phyloP scores from a whole-genome alignment of 495 filamentous ascomycete species.

The Aspergillus olivimuriae region DNA sequence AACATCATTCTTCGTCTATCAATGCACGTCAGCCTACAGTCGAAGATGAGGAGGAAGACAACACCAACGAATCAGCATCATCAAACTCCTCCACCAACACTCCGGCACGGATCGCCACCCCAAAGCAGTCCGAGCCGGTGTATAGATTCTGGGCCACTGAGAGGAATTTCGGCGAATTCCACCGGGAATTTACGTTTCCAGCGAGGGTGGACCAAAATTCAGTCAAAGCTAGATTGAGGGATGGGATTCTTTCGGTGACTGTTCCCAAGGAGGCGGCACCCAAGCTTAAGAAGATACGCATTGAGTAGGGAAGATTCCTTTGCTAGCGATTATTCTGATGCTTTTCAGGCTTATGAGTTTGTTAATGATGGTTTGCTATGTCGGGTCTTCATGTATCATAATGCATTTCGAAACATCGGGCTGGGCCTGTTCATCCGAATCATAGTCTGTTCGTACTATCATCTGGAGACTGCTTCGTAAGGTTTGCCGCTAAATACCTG shows the following conservation, averaged over 20 bases:
- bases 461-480: too few species aligned
- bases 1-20: slow-evolving; percentile 17
- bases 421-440: too few species aligned
- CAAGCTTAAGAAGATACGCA: slow-evolving; percentile 46
- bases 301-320: slow-evolving; percentile 41
- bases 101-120: slow-evolving; percentile 11
- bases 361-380: too few species aligned
- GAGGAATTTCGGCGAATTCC: slow-evolving; percentile 74
- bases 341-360: too few species aligned
- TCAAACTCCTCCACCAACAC: slow-evolving; percentile 6
- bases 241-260: slow-evolving; percentile 64
- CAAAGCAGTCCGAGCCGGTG: slow-evolving; percentile 28
- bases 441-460: too few species aligned
- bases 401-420: too few species aligned
- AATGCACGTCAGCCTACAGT: slow-evolving; percentile 54
- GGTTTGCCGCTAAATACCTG: too few species aligned
- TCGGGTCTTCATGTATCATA: too few species aligned
- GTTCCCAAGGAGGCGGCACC: slow-evolving; percentile 69
- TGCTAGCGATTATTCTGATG: too few species aligned
- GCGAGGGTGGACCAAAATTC: slow-evolving; percentile 65
- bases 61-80: slow-evolving; percentile 7
- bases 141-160: slow-evolving; percentile 76
- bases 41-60: slow-evolving; percentile 52
- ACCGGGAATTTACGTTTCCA: slow-evolving; percentile 73
- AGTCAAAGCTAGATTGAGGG: slow-evolving; percentile 68